Percentiles rank a stretch among this genome's conserved stretches.
phyloP scores from a whole-genome alignment of 768 basidiomycete species.

The Pisolithus marmoratus region DNA sequence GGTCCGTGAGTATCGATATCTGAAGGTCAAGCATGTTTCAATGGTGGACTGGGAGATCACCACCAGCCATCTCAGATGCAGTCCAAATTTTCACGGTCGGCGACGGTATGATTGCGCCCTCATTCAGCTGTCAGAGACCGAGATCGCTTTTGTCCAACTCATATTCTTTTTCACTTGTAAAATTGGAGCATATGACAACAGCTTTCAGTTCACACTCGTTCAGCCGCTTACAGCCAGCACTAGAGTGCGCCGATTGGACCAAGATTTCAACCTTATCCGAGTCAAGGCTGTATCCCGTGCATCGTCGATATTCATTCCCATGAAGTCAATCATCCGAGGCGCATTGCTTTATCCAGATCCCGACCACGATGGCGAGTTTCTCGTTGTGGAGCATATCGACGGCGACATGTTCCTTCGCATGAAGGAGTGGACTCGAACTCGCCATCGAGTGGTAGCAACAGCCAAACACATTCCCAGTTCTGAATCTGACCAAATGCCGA shows the following conservation, averaged over 20 bases:
- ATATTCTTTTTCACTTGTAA: constrained; percentile 18
- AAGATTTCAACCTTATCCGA: too few species aligned
- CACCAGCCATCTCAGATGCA: constrained; percentile 27
- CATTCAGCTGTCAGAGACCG: background rate
- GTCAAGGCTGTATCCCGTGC: background rate
- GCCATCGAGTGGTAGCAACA: too few species aligned
- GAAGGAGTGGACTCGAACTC: too few species aligned
- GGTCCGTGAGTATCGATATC: constrained; percentile 12
- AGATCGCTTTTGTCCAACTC: constrained; percentile 11
- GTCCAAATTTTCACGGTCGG: constrained; percentile 20
- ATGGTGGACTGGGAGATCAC: constrained; percentile 22
- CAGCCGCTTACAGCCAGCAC: constrained; percentile 7
- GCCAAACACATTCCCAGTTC: too few species aligned
- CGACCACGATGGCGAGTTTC: too few species aligned
- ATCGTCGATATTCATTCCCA: constrained; percentile 18
- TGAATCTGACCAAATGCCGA: too few species aligned
- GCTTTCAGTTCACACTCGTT: constrained; percentile 10
- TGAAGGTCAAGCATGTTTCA: constrained; percentile 26
- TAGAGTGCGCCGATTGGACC: background rate
- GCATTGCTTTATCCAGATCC: constrained; percentile 11
- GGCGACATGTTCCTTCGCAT: too few species aligned
- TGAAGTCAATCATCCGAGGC: constrained; percentile 25
- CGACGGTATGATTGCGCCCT: constrained; percentile 26
- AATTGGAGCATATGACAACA: constrained; percentile 4
- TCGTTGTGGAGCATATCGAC: too few species aligned